phyloP scores from a whole-genome alignment of 2,329 filamentous ascomycete genomes.

The Aureobasidium sp. region DNA sequence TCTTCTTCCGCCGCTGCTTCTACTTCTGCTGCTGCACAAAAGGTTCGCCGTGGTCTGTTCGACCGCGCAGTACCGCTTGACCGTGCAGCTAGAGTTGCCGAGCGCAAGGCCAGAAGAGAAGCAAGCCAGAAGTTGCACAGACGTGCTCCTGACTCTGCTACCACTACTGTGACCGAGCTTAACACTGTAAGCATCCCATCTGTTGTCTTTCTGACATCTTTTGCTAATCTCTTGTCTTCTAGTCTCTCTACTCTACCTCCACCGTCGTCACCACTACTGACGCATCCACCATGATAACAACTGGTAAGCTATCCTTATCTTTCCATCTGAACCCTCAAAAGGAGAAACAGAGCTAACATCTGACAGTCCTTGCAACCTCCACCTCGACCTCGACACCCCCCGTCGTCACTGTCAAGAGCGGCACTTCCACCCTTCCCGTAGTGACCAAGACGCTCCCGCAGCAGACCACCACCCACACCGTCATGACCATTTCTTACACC shows the following conservation, averaged over 20 bases:
- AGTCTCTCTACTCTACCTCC: constrained; percentile 17
- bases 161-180: constrained; percentile 23
- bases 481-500: constrained; percentile 1
- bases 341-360: neutral
- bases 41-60: constrained; percentile 16
- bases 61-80: constrained; percentile 13
- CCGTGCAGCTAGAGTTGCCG: constrained; percentile 17
- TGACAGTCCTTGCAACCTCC: neutral
- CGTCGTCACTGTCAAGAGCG: constrained; percentile 5
- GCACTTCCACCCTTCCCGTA: constrained; percentile 8
- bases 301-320: neutral
- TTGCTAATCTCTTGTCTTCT: neutral
- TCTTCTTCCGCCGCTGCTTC: constrained; percentile 6
- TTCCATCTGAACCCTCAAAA: neutral
- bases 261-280: constrained; percentile 12
- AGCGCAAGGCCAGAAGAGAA: constrained; percentile 22
- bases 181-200: constrained; percentile 16
- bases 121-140: constrained; percentile 14
- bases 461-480: constrained; percentile 8
- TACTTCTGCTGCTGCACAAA: constrained; percentile 12
- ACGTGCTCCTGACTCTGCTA: constrained; percentile 26
- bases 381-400: constrained; percentile 1
- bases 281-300: constrained; percentile 8
- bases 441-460: neutral
- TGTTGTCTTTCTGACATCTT: no score